Percentiles rank a stretch among this genome's conserved stretches.
These are phyloP conservation scores for Aspergillus biplanus DNA, from an alignment of 495 filamentous ascomycete species.

Conservation along the genomic window DNA sequence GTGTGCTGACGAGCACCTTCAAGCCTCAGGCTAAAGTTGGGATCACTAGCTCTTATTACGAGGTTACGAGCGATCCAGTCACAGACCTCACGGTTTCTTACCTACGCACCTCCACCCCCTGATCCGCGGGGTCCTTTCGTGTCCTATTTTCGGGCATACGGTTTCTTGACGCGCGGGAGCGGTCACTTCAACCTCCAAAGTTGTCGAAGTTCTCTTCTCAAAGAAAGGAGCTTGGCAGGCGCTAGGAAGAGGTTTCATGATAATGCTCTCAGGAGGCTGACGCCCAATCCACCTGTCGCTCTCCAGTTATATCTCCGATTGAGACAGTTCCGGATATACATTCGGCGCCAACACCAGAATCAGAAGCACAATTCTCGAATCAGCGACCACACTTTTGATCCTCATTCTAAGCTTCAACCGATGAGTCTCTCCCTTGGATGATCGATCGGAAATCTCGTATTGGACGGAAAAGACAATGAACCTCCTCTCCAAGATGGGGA, in stretches of 20 bases:
- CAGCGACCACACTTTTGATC: not conserved
- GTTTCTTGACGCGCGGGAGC: conserved; percentile 9
- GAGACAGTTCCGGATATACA: not conserved
- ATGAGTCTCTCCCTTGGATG: not conserved
- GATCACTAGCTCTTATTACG: not conserved
- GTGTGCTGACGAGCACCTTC: conserved; percentile 3
- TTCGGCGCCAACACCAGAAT: not conserved
- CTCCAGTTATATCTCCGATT: not conserved
- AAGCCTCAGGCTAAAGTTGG: not conserved
- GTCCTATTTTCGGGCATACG: not conserved
- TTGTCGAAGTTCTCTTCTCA: not conserved
- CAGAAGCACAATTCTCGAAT: not conserved
- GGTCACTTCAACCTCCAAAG: not conserved
- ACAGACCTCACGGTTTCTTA: not conserved
- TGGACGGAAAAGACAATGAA: not conserved
- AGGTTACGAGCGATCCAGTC: not conserved
- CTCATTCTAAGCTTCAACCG: not conserved
- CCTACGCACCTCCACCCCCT: not conserved
- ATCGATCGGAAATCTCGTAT: not conserved
- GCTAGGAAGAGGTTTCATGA: conserved; percentile 4
- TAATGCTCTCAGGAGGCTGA: not conserved
- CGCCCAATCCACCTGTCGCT: conserved; percentile 5
- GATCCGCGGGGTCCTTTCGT: not conserved
- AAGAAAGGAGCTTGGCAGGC: conserved; percentile 6
- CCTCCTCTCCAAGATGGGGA: not conserved